Evolutionary conservation across 495 filamentous ascomycete species (phyloP).

Genomic region (Neurospora pannonica): DNA sequence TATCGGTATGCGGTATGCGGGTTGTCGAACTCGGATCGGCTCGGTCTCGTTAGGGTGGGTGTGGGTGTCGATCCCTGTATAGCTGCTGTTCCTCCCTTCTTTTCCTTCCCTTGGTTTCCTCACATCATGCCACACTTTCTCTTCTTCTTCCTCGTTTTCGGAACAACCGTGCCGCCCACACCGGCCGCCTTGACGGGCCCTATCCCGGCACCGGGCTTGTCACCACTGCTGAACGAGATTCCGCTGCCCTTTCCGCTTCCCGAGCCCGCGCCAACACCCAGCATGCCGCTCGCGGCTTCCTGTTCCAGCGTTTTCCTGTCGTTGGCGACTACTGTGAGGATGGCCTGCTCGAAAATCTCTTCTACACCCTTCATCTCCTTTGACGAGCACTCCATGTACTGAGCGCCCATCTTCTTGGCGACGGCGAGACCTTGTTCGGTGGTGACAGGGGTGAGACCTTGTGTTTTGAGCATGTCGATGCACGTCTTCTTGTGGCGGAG

Average conservation of each 20-base stretch:
- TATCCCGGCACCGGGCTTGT: constrained; percentile 20
- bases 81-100: constrained; percentile 1
- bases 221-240: constrained; percentile 14
- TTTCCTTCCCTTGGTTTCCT: constrained; percentile 2
- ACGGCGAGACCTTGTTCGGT: constrained; percentile 80
- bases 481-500: constrained; percentile 88
- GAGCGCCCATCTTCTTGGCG: constrained; percentile 82
- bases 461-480: constrained; percentile 96
- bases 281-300: constrained; percentile 22
- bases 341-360: constrained; percentile 84
- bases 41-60: not conserved
- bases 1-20: not conserved
- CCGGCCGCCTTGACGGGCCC: constrained; percentile 9
- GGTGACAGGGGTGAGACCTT: constrained; percentile 90
- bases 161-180: not conserved
- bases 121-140: constrained; percentile 28
- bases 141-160: constrained; percentile 50
- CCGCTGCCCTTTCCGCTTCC: constrained; percentile 9
- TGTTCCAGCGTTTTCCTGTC: constrained; percentile 43
- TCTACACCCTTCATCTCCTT: constrained; percentile 95
- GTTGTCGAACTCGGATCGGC: not conserved
- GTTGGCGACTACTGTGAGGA: constrained; percentile 74
- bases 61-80: not conserved
- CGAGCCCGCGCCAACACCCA: constrained; percentile 4
- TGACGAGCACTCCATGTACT: constrained; percentile 95